phyloP scores from a whole-genome alignment of 163 green algal species.

The Volvox carteri region DNA sequence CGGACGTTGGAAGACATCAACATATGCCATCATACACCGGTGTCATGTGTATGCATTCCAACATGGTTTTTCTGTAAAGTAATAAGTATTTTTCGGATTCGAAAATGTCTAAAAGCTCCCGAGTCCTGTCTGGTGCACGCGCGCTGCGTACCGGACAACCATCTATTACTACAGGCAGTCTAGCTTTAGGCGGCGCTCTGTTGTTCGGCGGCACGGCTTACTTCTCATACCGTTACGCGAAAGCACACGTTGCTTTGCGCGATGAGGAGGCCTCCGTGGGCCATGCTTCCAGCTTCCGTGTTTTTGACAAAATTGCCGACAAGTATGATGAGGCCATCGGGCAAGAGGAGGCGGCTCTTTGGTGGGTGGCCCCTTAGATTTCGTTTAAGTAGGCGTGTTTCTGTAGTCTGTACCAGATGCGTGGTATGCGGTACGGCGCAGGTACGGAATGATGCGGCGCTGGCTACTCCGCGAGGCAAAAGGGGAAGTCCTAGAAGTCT shows the following conservation, averaged over 20 bases:
- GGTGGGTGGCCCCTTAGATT: not conserved
- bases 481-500: conserved; percentile 89
- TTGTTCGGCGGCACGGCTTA: conserved; percentile 33
- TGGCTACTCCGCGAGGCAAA: conserved; percentile 75
- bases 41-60: too few species aligned
- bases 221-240: conserved; percentile 35
- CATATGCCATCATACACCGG: too few species aligned
- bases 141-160: not conserved
- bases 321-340: conserved; percentile 76
- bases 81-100: too few species aligned
- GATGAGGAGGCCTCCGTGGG: not conserved
- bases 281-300: not conserved
- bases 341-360: conserved; percentile 69
- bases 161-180: not conserved
- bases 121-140: too few species aligned
- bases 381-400: not conserved
- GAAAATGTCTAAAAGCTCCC: not conserved
- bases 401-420: too few species aligned
- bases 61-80: too few species aligned
- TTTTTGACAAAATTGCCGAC: conserved; percentile 67
- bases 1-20: too few species aligned
- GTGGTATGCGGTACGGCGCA: conserved; percentile 45
- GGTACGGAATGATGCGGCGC: conserved; percentile 78
- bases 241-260: not conserved
- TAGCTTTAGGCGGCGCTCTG: conserved; percentile 4